phyloP scores from a whole-genome alignment of 176 grass and related monocot genomes.

The Aegilops longissima region DNA sequence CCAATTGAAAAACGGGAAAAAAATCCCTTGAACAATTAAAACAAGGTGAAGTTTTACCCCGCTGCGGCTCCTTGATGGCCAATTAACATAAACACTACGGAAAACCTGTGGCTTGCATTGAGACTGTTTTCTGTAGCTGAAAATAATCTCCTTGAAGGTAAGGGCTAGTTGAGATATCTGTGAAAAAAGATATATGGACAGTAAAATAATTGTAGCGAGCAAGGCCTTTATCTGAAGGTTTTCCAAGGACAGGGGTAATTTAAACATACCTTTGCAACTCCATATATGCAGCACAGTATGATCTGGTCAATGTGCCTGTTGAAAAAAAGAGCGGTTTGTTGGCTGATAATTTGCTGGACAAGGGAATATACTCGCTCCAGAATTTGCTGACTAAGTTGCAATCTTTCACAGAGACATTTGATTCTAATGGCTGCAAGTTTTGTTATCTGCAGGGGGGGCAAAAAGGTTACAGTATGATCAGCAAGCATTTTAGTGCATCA shows the following conservation, averaged over 20 bases:
- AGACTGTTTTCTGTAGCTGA: slow-evolving; percentile 90
- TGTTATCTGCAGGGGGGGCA: slow-evolving; percentile 53
- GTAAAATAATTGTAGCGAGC: neutral
- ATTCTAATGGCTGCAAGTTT: slow-evolving; percentile 94
- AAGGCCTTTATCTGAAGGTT: neutral
- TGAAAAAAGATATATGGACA: slow-evolving; percentile 12
- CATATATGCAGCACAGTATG: slow-evolving; percentile 95
- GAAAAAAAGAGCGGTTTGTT: slow-evolving; percentile 87
- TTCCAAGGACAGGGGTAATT: neutral
- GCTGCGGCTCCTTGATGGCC: slow-evolving; percentile 68
- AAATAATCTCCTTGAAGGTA: slow-evolving; percentile 98
- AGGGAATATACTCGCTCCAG: slow-evolving; percentile 83
- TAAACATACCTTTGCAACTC: slow-evolving; percentile 78
- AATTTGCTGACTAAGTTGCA: slow-evolving; percentile 77
- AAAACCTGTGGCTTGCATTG: slow-evolving; percentile 99
- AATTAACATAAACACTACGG: slow-evolving; percentile 85
- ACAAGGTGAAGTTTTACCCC: slow-evolving; percentile 58
- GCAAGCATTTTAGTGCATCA: slow-evolving; percentile 24
- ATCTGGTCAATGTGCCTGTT: slow-evolving; percentile 97
- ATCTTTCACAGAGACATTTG: slow-evolving; percentile 89
- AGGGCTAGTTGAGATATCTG: slow-evolving; percentile 89
- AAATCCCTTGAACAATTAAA: neutral
- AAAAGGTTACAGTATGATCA: slow-evolving; percentile 4
- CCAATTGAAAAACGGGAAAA: slow-evolving; percentile 1
- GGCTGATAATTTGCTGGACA: slow-evolving; percentile 81